Base-by-base conservation (phyloP, 1,284 basidiomycete genomes). In the Trametes versicolor region DNA sequence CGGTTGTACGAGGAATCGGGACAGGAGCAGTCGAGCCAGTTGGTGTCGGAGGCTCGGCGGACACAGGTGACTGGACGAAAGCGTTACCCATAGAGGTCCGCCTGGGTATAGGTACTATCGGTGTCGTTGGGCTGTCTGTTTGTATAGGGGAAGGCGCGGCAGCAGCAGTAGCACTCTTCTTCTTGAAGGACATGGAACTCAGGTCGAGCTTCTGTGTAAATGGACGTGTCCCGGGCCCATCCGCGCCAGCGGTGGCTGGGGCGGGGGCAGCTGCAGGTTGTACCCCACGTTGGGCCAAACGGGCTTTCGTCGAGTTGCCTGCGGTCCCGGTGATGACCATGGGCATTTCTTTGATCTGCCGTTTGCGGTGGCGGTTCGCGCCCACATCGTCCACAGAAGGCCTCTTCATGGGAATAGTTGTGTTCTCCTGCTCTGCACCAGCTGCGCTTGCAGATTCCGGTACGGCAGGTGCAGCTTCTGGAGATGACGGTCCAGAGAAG, bases 261-360 rank as follows among this genome's bases (percentile, higher is more conserved):
- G 50, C 39, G 12, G 53, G 15, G 17, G 57, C 25, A 29, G 39
- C 21, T n/a, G 43, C 36, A 49, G 56, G 34, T 25, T 51, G 57
- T 12, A 51, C 63, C 25, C 58, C 48, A 19, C 64, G 57, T 36
- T 71, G 69, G 2, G 72, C 73, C 23, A 74, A 45, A 15, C 70
- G 70, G 9, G 66, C 60, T 50, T 74, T 75, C 15, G 73, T 74
- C 4, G 71, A 41, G 34, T 73, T 74, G 7, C 67, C 71, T 5
- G 59, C 62, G 9, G 64, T 60, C 1, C 50, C 68, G 12, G 55
- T 68, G 32, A 69, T 61, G 2, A 57, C 57, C 60, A 74, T 63
- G 19, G 68, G 64, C 60, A 73, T 65, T 34, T 68, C 59, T 62
- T 71, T 68, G 37, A 72, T 65, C 48, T 66, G 69, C 8, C 70